Evolutionary conservation across 176 grass and related monocot species (phyloP).

Genomic region (Saccharum spontaneum): DNA sequence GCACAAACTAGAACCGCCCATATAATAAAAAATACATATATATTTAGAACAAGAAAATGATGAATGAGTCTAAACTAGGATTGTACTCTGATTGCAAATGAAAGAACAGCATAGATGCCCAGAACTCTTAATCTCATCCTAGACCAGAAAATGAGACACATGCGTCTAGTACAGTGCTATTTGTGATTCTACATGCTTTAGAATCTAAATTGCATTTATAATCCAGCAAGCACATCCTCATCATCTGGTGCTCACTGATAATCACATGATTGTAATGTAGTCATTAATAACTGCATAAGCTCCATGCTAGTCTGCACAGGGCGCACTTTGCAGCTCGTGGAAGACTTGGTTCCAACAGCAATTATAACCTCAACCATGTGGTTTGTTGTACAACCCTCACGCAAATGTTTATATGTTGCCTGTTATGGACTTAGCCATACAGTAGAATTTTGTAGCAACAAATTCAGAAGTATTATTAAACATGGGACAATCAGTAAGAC

Average conservation of each 20-base stretch:
- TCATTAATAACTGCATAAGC: neutral
- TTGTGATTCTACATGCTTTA: neutral
- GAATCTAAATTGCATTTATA: neutral
- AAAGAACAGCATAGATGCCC: neutral
- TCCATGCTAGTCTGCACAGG: neutral
- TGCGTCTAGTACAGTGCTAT: neutral
- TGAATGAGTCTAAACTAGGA: conserved; percentile 1
- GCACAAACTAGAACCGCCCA: neutral
- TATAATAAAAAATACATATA: too few species aligned
- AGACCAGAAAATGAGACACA: neutral
- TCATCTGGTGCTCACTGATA: neutral
- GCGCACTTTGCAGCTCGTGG: neutral
- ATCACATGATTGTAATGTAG: neutral
- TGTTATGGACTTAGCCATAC: neutral
- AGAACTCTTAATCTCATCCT: neutral
- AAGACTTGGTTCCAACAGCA: neutral
- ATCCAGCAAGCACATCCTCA: neutral
- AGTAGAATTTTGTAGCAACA: neutral
- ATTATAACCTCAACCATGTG: neutral
- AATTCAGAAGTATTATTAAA: conserved; percentile 15
- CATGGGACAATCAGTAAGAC: neutral
- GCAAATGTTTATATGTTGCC: neutral
- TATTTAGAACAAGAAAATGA: conserved; percentile 22
- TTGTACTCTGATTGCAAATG: neutral
- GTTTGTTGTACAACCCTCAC: neutral